A percentile compares a stretch with the other conserved stretches of the same genome.
phyloP scores from a whole-genome alignment of 1,139 yeast genomes.

The Yamadazyma aaseri region DNA sequence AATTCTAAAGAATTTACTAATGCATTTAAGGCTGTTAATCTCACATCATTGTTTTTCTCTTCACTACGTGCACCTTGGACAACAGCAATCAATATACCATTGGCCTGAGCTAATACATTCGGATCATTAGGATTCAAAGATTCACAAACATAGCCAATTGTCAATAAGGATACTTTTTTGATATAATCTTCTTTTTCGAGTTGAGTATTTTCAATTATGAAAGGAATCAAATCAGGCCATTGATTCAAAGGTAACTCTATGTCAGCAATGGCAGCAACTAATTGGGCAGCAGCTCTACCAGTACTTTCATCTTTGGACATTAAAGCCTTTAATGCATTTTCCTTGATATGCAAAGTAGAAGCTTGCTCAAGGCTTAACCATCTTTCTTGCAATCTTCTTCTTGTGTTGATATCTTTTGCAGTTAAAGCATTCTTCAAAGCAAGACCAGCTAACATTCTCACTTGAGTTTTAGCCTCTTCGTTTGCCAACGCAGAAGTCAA shows the following conservation, averaged over 20 bases:
- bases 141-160: slow-evolving; percentile 96
- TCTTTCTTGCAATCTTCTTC: slow-evolving; percentile 53
- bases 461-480: slow-evolving; percentile 68
- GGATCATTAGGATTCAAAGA: slow-evolving; percentile 85
- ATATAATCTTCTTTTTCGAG: slow-evolving; percentile 73
- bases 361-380: slow-evolving; percentile 60
- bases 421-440: slow-evolving; percentile 84
- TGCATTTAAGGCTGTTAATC: slow-evolving; percentile 90
- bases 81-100: slow-evolving; percentile 90
- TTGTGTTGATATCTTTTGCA: slow-evolving; percentile 63
- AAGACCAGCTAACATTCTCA: slow-evolving; percentile 88
- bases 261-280: slow-evolving; percentile 94
- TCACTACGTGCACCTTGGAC: slow-evolving; percentile 91
- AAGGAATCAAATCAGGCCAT: slow-evolving; percentile 85
- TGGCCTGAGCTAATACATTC: slow-evolving; percentile 78
- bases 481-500: slow-evolving; percentile 73
- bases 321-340: slow-evolving; percentile 62
- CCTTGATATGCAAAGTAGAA: slow-evolving; percentile 65
- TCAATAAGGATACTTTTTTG: slow-evolving; percentile 80
- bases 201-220: slow-evolving; percentile 82
- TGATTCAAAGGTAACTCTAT: slow-evolving; percentile 85
- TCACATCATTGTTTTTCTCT: slow-evolving; percentile 72
- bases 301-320: slow-evolving; percentile 71
- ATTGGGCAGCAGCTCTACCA: slow-evolving; percentile 87
- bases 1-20: slow-evolving; percentile 89